Evolutionary conservation across 2,329 filamentous ascomycete species (phyloP).

Genomic region (Aspergillus candidus): DNA sequence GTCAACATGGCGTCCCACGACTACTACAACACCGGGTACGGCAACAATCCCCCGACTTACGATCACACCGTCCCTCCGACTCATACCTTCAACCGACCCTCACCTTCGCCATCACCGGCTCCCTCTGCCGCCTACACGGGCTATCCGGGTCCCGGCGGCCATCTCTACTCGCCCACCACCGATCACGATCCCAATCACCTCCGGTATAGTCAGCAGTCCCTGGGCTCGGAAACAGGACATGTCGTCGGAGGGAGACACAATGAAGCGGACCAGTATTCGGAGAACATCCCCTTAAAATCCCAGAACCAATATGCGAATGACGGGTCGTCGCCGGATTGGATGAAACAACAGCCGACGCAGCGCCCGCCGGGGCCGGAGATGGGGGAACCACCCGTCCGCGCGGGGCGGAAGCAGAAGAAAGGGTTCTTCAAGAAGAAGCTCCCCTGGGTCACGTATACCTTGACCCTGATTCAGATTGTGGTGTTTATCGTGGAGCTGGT

Average conservation of each 20-base stretch:
- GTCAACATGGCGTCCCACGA: conserved; percentile 57
- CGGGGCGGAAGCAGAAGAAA: conserved; percentile 35
- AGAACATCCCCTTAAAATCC: conserved; percentile 38
- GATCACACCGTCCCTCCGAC: conserved; percentile 31
- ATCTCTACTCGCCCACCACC: conserved; percentile 33
- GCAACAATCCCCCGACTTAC: conserved; percentile 27
- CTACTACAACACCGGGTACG: conserved; percentile 53
- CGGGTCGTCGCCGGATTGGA: conserved; percentile 31
- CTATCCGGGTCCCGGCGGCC: conserved; percentile 17
- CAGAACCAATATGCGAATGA: conserved; percentile 31
- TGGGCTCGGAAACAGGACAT: conserved; percentile 28
- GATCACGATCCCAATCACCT: conserved; percentile 37
- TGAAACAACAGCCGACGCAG: conserved; percentile 40
- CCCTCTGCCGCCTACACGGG: conserved; percentile 1
- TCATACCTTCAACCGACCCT: conserved; percentile 33
- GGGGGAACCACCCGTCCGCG: conserved; percentile 16
- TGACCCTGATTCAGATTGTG: conserved; percentile 68
- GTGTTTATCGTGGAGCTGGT: conserved; percentile 88
- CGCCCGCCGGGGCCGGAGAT: conserved; percentile 49
- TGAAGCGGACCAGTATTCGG: conserved; percentile 34
- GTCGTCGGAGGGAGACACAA: conserved; percentile 26
- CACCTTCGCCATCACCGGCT: conserved; percentile 9
- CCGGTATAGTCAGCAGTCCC: conserved; percentile 34
- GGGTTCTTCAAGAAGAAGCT: conserved; percentile 54
- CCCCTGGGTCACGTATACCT: conserved; percentile 75